phyloP scores from a whole-genome alignment of 1,139 yeast species.

The Starmera stellimalicola region DNA sequence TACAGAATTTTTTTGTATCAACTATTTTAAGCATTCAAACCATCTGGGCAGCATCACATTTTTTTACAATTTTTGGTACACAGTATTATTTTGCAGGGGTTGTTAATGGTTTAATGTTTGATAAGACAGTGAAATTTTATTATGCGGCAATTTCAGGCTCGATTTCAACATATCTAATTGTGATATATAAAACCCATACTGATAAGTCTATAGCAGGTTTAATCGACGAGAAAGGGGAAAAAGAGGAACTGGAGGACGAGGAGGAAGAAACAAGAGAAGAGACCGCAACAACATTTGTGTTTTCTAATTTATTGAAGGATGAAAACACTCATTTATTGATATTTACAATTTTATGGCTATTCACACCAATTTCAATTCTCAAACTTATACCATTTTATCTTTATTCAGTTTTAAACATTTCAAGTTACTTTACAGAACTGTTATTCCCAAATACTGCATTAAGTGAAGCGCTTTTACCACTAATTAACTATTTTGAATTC shows the following conservation, averaged over 20 bases:
- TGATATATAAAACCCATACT: slow-evolving; percentile 22
- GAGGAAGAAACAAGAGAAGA: slow-evolving; percentile 9
- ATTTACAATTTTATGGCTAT: slow-evolving; percentile 27
- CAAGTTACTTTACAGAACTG: slow-evolving; percentile 28
- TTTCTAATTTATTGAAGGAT: slow-evolving; percentile 30
- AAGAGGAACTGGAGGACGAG: background rate
- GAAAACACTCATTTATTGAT: slow-evolving; percentile 39
- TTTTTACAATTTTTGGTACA: slow-evolving; percentile 1
- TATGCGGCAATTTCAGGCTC: slow-evolving; percentile 19
- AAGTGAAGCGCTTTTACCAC: slow-evolving; percentile 27
- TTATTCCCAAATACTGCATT: slow-evolving; percentile 26
- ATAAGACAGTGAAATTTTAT: slow-evolving; percentile 10
- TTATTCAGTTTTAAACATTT: slow-evolving; percentile 36
- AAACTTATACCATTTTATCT: slow-evolving; percentile 37
- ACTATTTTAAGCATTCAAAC: slow-evolving; percentile 1
- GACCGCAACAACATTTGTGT: slow-evolving; percentile 6
- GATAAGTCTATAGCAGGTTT: slow-evolving; percentile 2
- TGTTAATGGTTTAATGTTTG: slow-evolving; percentile 1
- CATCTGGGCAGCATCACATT: slow-evolving; percentile 1
- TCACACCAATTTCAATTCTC: slow-evolving; percentile 21
- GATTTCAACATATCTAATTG: slow-evolving; percentile 25
- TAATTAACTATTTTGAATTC: slow-evolving; percentile 27
- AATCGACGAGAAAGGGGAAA: background rate
- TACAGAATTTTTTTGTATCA: background rate
- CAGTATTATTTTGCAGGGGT: background rate